Evolutionary conservation across 2,329 filamentous ascomycete species (phyloP).

Genomic region (Cladobotryum mycophilum): DNA sequence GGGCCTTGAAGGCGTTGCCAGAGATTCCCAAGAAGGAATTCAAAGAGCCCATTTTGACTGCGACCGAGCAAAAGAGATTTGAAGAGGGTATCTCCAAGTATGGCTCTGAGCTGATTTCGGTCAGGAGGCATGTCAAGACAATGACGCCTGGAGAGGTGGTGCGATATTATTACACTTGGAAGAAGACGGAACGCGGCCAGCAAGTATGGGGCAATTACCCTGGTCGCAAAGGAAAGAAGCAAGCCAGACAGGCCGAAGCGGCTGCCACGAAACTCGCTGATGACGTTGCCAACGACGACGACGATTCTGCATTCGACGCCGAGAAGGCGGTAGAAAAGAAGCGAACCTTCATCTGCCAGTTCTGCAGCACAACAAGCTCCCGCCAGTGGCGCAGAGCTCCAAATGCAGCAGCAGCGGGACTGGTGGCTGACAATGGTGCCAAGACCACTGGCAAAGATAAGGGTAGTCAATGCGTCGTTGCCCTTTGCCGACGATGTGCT

Average conservation of each 20-base stretch:
- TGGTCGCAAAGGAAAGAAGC: constrained; percentile 84
- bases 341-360: constrained; percentile 86
- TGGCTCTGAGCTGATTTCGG: constrained; percentile 79
- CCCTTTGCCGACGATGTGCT: constrained; percentile 84
- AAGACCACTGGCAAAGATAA: constrained; percentile 67
- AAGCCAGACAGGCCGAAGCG: constrained; percentile 67
- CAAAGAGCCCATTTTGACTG: constrained; percentile 74
- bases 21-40: constrained; percentile 65
- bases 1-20: constrained; percentile 63
- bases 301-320: constrained; percentile 93
- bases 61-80: constrained; percentile 79
- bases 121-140: constrained; percentile 80
- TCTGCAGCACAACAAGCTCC: constrained; percentile 73
- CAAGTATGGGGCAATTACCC: constrained; percentile 87
- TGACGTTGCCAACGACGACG: constrained; percentile 84
- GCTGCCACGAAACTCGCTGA: constrained; percentile 73
- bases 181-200: constrained; percentile 79
- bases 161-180: constrained; percentile 96
- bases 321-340: constrained; percentile 76
- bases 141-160: constrained; percentile 75
- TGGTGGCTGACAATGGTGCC: constrained; percentile 57
- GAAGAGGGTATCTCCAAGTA: constrained; percentile 87
- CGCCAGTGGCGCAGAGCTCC: constrained; percentile 91
- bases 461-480: constrained; percentile 64
- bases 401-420: constrained; percentile 60